Evolutionary conservation across 2,329 filamentous ascomycete genomes (phyloP).

Genomic region (Botrytis aclada): DNA sequence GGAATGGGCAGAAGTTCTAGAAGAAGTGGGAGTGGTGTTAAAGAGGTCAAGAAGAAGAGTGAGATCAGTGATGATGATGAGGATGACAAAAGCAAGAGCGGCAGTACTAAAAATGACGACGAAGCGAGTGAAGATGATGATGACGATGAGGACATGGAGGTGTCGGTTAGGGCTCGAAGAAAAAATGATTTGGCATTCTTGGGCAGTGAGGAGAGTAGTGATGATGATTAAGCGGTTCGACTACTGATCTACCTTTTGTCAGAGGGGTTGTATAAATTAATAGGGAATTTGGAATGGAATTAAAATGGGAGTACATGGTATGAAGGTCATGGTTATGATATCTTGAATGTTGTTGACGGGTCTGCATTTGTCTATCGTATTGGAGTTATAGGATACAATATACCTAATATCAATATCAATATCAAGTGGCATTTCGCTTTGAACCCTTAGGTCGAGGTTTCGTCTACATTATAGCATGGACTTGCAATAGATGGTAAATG

Average conservation of each 20-base stretch:
- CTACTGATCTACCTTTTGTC: background rate
- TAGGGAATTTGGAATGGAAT: background rate
- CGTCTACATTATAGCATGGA: background rate
- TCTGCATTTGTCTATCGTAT: background rate
- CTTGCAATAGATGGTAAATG: background rate
- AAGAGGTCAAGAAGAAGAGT: conserved; percentile 24
- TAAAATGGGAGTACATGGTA: background rate
- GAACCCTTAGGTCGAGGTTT: background rate
- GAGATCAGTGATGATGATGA: conserved; percentile 36
- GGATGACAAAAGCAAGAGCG: conserved; percentile 14
- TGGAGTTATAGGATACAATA: background rate
- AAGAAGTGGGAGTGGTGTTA: conserved; percentile 37
- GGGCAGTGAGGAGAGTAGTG: conserved; percentile 61
- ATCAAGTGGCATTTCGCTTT: background rate
- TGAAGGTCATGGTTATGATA: background rate
- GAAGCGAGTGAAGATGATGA: conserved; percentile 35
- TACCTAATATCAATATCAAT: no score
- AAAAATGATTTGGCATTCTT: conserved; percentile 60
- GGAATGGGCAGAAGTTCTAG: conserved; percentile 48
- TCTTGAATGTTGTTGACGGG: background rate
- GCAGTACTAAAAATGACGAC: conserved; percentile 21
- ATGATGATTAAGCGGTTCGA: conserved; percentile 24
- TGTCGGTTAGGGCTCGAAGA: conserved; percentile 19
- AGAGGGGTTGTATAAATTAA: background rate
- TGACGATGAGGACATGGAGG: conserved; percentile 1